These are phyloP conservation scores for Cicer chorassanicum DNA, from an alignment of 306 rosid genomes.

Conservation along the genomic window DNA sequence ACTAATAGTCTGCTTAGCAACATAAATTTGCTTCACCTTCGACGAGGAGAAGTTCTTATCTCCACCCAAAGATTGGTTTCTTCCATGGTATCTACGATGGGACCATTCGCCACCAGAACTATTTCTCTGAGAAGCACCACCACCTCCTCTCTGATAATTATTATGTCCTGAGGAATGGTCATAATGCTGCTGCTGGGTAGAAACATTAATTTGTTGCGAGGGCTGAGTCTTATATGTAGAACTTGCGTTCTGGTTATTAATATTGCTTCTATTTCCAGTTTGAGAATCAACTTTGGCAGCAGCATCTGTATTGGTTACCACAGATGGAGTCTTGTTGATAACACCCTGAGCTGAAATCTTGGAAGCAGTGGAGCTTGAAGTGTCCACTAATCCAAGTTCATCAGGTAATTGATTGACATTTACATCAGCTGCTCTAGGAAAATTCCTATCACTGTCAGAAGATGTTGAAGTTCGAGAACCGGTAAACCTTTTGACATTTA, in stretches of 20 bases:
- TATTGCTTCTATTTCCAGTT: conserved; percentile 48
- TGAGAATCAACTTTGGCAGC: conserved; percentile 59
- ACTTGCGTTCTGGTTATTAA: conserved; percentile 56
- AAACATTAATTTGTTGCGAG: conserved; percentile 53
- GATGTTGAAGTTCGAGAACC: conserved; percentile 60
- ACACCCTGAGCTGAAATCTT: conserved; percentile 51
- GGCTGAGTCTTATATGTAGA: conserved; percentile 55
- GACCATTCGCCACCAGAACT: conserved; percentile 78
- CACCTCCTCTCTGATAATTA: conserved; percentile 70
- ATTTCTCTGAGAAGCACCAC: conserved; percentile 69
- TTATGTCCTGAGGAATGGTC: conserved; percentile 66
- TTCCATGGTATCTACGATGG: conserved; percentile 81
- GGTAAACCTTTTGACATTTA: conserved; percentile 59
- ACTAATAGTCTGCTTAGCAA: conserved; percentile 79
- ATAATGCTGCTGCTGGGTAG: conserved; percentile 74
- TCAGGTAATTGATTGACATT: conserved; percentile 71
- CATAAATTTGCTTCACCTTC: conserved; percentile 87
- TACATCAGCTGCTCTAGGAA: conserved; percentile 61
- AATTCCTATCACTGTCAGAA: conserved; percentile 63
- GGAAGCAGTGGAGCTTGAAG: conserved; percentile 55
- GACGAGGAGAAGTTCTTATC: conserved; percentile 70
- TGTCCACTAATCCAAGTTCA: conserved; percentile 74
- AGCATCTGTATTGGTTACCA: conserved; percentile 48
- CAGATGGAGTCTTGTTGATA: conserved; percentile 52
- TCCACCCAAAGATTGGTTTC: conserved; percentile 68